Percentiles rank a stretch among this genome's conserved stretches.
Conservation (phyloP, 805 yeast genomes). For the Metschnikowia aberdeeniae region DNA sequence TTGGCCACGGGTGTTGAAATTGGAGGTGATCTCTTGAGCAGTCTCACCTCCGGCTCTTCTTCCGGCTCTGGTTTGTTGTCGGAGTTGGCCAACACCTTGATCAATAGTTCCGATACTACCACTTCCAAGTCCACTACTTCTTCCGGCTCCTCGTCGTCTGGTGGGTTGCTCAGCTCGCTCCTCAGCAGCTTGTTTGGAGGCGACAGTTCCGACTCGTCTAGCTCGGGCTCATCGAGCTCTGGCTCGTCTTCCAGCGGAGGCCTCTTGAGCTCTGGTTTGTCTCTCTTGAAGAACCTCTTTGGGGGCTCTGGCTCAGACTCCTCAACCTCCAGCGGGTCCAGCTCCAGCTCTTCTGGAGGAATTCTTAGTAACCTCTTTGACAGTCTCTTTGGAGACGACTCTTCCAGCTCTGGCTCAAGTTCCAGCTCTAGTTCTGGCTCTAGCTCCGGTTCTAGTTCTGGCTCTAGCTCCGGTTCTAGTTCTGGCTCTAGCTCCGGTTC, state of each 20-base stretch:
- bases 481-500: background rate
- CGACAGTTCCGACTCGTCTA: constrained; percentile 2
- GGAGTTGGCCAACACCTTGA: constrained; percentile 10
- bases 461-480: constrained; percentile 5
- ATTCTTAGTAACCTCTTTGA: constrained; percentile 3
- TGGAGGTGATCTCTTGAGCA: constrained; percentile 14
- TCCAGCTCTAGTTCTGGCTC: background rate
- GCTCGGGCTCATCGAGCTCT: background rate
- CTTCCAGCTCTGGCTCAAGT: background rate
- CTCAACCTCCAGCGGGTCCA: constrained; percentile 2
- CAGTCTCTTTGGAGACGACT: constrained; percentile 3
- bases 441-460: constrained; percentile 5
- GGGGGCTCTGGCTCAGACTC: constrained; percentile 1
- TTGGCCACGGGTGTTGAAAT: constrained; percentile 13
- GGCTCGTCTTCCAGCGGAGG: constrained; percentile 3
- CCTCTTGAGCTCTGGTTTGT: constrained; percentile 2
- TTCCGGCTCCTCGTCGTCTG: constrained; percentile 8
- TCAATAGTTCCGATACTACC: constrained; percentile 2
- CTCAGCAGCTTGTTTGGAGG: constrained; percentile 6
- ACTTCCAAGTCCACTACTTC: constrained; percentile 1
- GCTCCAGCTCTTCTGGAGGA: constrained; percentile 4
- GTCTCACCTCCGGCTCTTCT: constrained; percentile 9
- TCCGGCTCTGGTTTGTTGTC: constrained; percentile 13
- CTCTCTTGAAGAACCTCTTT: background rate
- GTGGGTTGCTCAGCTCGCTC: constrained; percentile 11